These are phyloP conservation scores for Hortiboletus flavorubellus DNA, from an alignment of 768 basidiomycete species.

Conservation along the genomic window DNA sequence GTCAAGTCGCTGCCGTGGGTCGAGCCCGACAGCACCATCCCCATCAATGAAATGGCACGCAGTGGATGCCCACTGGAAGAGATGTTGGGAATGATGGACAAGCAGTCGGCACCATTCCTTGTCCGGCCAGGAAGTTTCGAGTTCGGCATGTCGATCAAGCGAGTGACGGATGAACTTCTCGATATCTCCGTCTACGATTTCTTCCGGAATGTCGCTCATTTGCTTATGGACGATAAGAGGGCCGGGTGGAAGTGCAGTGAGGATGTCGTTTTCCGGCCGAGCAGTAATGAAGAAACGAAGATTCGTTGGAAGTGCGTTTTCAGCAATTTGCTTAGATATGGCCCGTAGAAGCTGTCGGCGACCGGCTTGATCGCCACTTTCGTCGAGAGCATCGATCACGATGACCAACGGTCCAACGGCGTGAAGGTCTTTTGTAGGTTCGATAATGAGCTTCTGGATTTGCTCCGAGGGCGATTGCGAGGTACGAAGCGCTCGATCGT, in stretches of 20 bases:
- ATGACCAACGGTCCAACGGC: neutral
- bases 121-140: conserved; percentile 3
- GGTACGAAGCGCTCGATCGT: neutral
- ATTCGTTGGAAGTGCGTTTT: conserved; percentile 8
- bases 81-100: conserved; percentile 15
- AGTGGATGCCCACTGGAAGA: conserved; percentile 22
- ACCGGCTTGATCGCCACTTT: conserved; percentile 9
- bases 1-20: too few relatives aligned
- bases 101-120: conserved; percentile 15
- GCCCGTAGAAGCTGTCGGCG: conserved; percentile 17
- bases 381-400: conserved; percentile 24
- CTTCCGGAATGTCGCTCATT: neutral
- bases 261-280: conserved; percentile 15
- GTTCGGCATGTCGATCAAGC: neutral
- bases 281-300: conserved; percentile 19
- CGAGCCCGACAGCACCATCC: neutral
- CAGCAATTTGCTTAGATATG: neutral
- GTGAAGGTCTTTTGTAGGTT: neutral
- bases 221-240: neutral
- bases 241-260: neutral
- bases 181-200: neutral
- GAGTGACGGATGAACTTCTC: neutral
- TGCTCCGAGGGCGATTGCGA: conserved; percentile 8
- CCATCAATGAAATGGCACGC: conserved; percentile 14
- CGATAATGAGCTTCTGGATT: conserved; percentile 1